These are phyloP conservation scores for Cyclocybe cylindracea DNA, from an alignment of 768 basidiomycete species.

Conservation along the genomic window DNA sequence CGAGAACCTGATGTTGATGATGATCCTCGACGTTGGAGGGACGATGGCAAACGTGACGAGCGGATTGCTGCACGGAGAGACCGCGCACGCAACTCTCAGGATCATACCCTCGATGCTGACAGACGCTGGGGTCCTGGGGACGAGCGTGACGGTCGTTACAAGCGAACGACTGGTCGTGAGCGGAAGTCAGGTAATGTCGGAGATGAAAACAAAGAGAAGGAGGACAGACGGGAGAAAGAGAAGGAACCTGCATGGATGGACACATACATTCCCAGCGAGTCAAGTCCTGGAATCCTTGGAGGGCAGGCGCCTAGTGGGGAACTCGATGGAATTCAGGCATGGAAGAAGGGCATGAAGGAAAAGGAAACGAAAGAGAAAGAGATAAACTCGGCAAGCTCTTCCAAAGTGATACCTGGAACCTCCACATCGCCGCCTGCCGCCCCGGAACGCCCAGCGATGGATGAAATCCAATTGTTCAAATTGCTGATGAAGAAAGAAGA, in stretches of 20 bases:
- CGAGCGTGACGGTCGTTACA: constrained; percentile 66
- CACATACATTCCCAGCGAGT: constrained; percentile 68
- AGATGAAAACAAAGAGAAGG: constrained; percentile 49
- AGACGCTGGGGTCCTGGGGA: constrained; percentile 65
- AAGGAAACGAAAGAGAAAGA: constrained; percentile 39
- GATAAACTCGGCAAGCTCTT: constrained; percentile 1
- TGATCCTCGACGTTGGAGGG: constrained; percentile 76
- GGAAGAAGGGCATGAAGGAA: constrained; percentile 84
- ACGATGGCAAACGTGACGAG: constrained; percentile 82
- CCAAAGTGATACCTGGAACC: constrained; percentile 2
- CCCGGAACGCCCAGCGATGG: constrained; percentile 43
- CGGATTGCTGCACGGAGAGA: constrained; percentile 63
- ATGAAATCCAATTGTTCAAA: constrained; percentile 85
- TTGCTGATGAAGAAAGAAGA: constrained; percentile 82
- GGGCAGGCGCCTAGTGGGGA: constrained; percentile 62
- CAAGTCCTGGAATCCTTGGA: constrained; percentile 63
- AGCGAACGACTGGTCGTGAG: constrained; percentile 61
- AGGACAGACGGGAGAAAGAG: constrained; percentile 65
- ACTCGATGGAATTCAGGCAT: constrained; percentile 82
- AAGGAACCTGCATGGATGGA: constrained; percentile 96
- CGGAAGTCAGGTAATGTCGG: constrained; percentile 38
- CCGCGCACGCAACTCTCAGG: constrained; percentile 45
- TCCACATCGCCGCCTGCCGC: constrained; percentile 6
- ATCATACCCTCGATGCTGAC: constrained; percentile 48
- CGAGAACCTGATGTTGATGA: constrained; percentile 55